These are phyloP conservation scores for Hygrocybe coccinea DNA, from an alignment of 768 basidiomycete species.

Conservation along the genomic window DNA sequence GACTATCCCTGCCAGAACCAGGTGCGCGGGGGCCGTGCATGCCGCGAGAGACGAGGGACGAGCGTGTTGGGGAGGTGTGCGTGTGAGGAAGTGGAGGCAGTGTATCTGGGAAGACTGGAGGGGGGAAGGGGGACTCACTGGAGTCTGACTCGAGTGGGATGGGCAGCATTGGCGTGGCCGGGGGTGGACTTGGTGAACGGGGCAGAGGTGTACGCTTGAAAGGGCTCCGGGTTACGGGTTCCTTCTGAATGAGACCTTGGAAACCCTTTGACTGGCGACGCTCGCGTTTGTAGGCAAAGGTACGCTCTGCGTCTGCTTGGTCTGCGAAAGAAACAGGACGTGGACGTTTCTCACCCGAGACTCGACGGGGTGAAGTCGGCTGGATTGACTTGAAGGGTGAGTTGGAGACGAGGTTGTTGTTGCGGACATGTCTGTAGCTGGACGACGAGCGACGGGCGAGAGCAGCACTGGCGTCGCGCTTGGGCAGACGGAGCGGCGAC, in stretches of 20 bases:
- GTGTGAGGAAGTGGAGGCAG: conserved; percentile 8
- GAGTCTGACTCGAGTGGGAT: conserved; percentile 19
- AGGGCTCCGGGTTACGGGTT: conserved; percentile 79
- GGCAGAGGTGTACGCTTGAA: conserved; percentile 42
- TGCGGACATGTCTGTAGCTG: conserved; percentile 74
- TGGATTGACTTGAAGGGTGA: conserved; percentile 78
- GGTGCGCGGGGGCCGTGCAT: conserved; percentile 68
- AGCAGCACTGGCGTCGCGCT: conserved; percentile 55
- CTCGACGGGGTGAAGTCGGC: conserved; percentile 47
- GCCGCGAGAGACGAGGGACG: conserved; percentile 65
- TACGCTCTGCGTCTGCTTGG: conserved; percentile 67
- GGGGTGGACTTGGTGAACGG: conserved; percentile 16
- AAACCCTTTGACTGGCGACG: conserved; percentile 71
- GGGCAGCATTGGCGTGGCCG: conserved; percentile 17
- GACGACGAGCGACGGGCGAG: conserved; percentile 69
- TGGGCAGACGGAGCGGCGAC: conserved; percentile 66
- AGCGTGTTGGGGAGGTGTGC: conserved; percentile 50
- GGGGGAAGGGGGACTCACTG: conserved; percentile 8
- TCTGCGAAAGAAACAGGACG: conserved; percentile 69
- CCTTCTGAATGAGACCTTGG: conserved; percentile 67
- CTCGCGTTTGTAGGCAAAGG: conserved; percentile 64
- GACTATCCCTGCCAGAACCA: conserved; percentile 24
- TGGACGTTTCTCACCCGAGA: conserved; percentile 75
- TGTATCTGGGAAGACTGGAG: conserved; percentile 7
- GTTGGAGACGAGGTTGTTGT: conserved; percentile 76